These are phyloP conservation scores for Dendrocalamus latiflorus DNA, from an alignment of 202 grass and related monocot species.

Conservation along the genomic window DNA sequence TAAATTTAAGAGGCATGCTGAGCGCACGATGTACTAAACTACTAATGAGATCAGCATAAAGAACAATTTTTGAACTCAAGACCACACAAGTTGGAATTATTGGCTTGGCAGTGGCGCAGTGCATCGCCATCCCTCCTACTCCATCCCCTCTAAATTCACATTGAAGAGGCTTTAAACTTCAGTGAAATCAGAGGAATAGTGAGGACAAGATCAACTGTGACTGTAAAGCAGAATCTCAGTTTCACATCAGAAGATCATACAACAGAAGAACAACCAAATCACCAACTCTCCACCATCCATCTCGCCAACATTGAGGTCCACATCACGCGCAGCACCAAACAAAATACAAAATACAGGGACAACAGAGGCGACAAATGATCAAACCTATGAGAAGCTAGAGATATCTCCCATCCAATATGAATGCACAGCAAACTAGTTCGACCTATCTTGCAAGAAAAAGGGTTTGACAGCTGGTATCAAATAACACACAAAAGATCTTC, in stretches of 20 bases:
- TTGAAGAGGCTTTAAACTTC: neutral
- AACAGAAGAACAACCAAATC: neutral
- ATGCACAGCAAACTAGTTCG: neutral
- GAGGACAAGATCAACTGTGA: neutral
- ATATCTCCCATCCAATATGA: neutral
- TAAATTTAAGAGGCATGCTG: neutral
- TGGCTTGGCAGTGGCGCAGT: neutral
- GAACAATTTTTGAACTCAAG: neutral
- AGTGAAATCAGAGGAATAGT: no score
- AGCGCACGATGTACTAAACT: neutral
- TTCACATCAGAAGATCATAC: neutral
- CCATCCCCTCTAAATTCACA: neutral
- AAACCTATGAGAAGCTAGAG: neutral
- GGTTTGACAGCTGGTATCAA: neutral
- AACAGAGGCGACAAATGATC: neutral
- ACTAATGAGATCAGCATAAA: neutral
- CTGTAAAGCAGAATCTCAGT: neutral
- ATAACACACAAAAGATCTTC: conserved; percentile 2
- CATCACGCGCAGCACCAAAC: no score
- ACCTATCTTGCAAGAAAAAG: neutral
- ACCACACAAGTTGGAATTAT: neutral
- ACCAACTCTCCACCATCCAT: neutral
- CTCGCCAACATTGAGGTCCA: neutral
- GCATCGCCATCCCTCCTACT: neutral
- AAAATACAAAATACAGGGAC: no score